Percentiles rank a stretch among this genome's conserved stretches.
phyloP scores from a whole-genome alignment of 2,329 filamentous ascomycete species.

The Ophioceras dolichostomum region DNA sequence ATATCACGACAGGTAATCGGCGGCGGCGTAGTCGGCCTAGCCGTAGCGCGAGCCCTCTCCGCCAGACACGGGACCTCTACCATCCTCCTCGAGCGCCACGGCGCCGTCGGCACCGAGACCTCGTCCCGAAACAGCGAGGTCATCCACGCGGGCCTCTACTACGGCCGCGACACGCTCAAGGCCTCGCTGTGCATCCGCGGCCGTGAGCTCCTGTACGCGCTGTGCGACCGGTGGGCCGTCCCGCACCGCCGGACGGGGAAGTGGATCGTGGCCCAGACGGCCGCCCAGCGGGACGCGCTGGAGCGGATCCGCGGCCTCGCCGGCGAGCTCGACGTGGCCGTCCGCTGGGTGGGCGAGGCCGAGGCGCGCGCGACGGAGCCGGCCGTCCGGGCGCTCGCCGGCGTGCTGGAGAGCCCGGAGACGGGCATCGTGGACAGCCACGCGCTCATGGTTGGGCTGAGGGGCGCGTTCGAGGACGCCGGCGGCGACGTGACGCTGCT shows the following conservation, averaged over 20 bases:
- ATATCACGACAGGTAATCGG: conserved; percentile 46
- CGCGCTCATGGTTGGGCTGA: conserved; percentile 67
- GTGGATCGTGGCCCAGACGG: conserved; percentile 87
- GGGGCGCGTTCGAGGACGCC: conserved; percentile 61
- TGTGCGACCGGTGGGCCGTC: conserved; percentile 58
- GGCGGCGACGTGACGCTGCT: conserved; percentile 65
- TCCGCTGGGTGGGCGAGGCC: conserved; percentile 50
- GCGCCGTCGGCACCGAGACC: conserved; percentile 68
- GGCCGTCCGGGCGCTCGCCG: conserved; percentile 56
- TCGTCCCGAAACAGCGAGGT: conserved; percentile 90
- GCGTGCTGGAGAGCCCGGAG: conserved; percentile 69
- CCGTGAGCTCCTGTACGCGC: conserved; percentile 62
- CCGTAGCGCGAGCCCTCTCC: conserved; percentile 63
- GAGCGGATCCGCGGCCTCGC: conserved; percentile 37
- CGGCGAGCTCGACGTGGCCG: conserved; percentile 35
- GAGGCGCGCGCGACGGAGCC: conserved; percentile 61
- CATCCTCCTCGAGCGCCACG: conserved; percentile 71
- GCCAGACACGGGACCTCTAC: conserved; percentile 39
- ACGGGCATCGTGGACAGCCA: conserved; percentile 92
- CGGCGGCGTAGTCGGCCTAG: conserved; percentile 62
- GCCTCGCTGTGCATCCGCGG: conserved; percentile 72
- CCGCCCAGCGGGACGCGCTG: conserved; percentile 52
- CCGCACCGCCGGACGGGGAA: conserved; percentile 69
- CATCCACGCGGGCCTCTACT: conserved; percentile 92
- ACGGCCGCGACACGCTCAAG: conserved; percentile 65